Conservation (phyloP, 371 early-diverging fungal genomes). For the Mucor plumbeus region DNA sequence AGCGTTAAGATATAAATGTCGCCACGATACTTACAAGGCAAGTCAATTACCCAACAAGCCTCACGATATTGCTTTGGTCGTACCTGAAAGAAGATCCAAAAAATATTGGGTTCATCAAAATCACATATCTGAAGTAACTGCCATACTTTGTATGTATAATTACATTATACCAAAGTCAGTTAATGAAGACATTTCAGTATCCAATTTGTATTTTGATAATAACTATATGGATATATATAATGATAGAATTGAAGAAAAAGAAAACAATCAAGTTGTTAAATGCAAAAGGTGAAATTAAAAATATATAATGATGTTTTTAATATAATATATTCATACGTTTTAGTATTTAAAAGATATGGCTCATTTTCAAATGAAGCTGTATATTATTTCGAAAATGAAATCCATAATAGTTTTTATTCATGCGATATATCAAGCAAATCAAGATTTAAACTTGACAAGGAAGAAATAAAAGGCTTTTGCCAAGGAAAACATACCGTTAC, state of each 20-base stretch:
- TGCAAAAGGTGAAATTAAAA: conserved; percentile 14
- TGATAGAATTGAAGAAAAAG: conserved; percentile 4
- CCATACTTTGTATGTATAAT: conserved; percentile 85
- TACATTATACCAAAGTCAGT: conserved; percentile 61
- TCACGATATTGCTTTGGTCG: background rate
- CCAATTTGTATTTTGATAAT: conserved; percentile 95
- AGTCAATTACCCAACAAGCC: background rate
- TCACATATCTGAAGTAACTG: conserved; percentile 93
- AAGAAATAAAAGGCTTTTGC: background rate
- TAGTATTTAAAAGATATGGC: background rate
- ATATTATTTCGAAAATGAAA: conserved; percentile 11
- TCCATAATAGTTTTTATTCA: conserved; percentile 11
- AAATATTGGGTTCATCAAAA: conserved; percentile 99
- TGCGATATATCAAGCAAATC: conserved; percentile 5
- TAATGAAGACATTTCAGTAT: conserved; percentile 59
- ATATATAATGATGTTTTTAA: background rate
- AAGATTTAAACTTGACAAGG: background rate
- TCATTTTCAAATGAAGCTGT: conserved; percentile 10
- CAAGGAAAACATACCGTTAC: background rate
- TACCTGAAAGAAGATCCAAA: conserved; percentile 67
- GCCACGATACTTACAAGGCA: conserved; percentile 15
- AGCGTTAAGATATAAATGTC: conserved; percentile 17
- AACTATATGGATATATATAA: background rate
- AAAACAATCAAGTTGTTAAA: conserved; percentile 5
- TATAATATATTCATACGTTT: background rate